These are phyloP conservation scores for Ophiocordyceps camponoti-leonardi DNA, from an alignment of 2,329 filamentous ascomycete genomes.

Conservation along the genomic window DNA sequence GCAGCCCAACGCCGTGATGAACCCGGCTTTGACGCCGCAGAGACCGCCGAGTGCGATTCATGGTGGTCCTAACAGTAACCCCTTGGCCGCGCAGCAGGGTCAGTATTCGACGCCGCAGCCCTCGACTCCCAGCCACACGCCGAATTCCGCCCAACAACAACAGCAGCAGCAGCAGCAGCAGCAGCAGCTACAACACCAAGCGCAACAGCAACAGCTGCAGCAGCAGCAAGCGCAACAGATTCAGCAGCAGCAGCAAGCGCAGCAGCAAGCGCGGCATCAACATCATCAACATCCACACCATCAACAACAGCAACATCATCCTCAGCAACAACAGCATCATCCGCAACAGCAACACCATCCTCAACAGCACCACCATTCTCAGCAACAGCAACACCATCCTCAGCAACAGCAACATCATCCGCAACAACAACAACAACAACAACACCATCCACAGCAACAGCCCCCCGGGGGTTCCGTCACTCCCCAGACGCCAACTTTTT, in stretches of 20 bases:
- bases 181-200: conserved; percentile 9
- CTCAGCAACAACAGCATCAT: conserved; percentile 8
- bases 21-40: conserved; percentile 14
- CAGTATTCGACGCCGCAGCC: conserved; percentile 19
- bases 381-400: conserved; percentile 7
- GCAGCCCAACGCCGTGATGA: conserved; percentile 13
- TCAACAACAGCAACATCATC: conserved; percentile 11
- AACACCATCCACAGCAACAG: conserved; percentile 14
- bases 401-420: conserved; percentile 12
- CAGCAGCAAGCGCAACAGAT: conserved; percentile 10
- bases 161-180: conserved; percentile 14
- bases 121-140: conserved; percentile 17
- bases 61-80: conserved; percentile 10
- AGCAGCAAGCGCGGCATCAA: conserved; percentile 12
- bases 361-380: conserved; percentile 11
- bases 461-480: conserved; percentile 14
- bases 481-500: conserved; percentile 41
- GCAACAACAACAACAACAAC: conserved; percentile 2
- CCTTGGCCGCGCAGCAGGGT: conserved; percentile 12
- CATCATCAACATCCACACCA: conserved; percentile 3
- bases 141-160: conserved; percentile 15
- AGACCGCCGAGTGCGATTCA: conserved; percentile 16
- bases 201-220: conserved; percentile 7
- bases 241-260: conserved; percentile 9
- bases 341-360: conserved; percentile 7